Percentiles rank a stretch among this genome's conserved stretches.
These are phyloP conservation scores for Lophiotrema nucula DNA, from an alignment of 495 filamentous ascomycete species.

Conservation along the genomic window DNA sequence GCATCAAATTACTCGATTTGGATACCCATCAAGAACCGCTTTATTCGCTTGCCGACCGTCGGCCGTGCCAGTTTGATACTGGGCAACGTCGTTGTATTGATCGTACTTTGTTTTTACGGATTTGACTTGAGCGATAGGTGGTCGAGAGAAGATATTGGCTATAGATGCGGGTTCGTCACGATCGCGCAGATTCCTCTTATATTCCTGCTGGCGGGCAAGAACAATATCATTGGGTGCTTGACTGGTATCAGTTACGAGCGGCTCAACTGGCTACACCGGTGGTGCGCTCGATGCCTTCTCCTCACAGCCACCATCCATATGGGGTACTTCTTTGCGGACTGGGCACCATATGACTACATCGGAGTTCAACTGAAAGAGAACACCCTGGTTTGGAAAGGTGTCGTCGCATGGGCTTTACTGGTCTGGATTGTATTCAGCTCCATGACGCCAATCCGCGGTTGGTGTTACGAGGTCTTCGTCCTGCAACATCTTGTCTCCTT, in stretches of 20 bases:
- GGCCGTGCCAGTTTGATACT: slow-evolving; percentile 55
- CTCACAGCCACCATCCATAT: slow-evolving; percentile 74
- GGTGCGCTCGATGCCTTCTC: slow-evolving; percentile 72
- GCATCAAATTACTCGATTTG: slow-evolving; percentile 61
- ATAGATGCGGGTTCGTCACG: slow-evolving; percentile 72
- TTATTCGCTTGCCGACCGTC: slow-evolving; percentile 53
- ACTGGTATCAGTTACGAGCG: slow-evolving; percentile 70
- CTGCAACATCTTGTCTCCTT: slow-evolving; percentile 73
- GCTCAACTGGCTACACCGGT: slow-evolving; percentile 82
- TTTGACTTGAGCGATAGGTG: slow-evolving; percentile 44
- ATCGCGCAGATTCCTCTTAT: slow-evolving; percentile 80
- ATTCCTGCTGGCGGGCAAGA: slow-evolving; percentile 75
- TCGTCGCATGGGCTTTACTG: slow-evolving; percentile 72
- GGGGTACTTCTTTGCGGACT: slow-evolving; percentile 67
- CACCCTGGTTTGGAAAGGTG: slow-evolving; percentile 63
- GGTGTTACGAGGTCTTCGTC: slow-evolving; percentile 79
- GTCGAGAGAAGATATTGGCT: slow-evolving; percentile 69
- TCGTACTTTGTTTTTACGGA: slow-evolving; percentile 56
- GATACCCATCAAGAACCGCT: slow-evolving; percentile 48
- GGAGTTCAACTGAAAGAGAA: slow-evolving; percentile 60
- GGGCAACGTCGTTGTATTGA: slow-evolving; percentile 56
- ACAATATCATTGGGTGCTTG: slow-evolving; percentile 68
- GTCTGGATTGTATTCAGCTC: slow-evolving; percentile 69
- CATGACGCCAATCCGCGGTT: slow-evolving; percentile 63
- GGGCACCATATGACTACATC: slow-evolving; percentile 65